Base-by-base conservation (phyloP, 371 early-diverging fungal genomes). In the Mucor circinelloides region DNA sequence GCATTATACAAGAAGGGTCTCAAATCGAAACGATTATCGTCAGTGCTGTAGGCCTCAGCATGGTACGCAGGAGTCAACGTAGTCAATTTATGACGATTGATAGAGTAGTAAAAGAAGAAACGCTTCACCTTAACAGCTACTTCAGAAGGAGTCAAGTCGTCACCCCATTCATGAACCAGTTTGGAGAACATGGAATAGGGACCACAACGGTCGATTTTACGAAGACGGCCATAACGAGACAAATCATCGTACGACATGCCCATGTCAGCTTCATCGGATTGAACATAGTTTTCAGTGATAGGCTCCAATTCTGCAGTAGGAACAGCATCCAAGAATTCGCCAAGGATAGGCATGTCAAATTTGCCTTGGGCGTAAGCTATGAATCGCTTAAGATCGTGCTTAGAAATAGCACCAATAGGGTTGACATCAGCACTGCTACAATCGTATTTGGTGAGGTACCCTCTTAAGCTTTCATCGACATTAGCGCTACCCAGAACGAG, bases 71-170 rank as follows among this genome's bases (percentile, higher is more conserved):
- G 99, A 4, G 99, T 98, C 19, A 99, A 69, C 0, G 96, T 94
- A 7, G 99, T 98, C 85, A 97, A 88, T 81, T 99, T 99, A 87
- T 99, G 99, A 36, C 99, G 89, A 82, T 99, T 99, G 69, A 98
- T 95, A 7, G 97, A 87, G 73, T 98, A 97, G 79, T 88, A 99
- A 68, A 90, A 93, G 81, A 96, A 98, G 81, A 99, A 98, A 6
- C 89, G 86, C 79, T 97, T 97, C 60, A 99, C 98, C 70, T 96
- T 95, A 40, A 77, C 83, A 0, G 94, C 96, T 63, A 97, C 92
- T 82, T 93, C 87, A 0, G 85, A 74, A 6, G 93, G 90, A 5
- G 74, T 70, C 50, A 93, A 67, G 7, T 75, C 66, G 19, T 83
- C 77, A 30, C 89, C 84, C 97, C 97, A 96, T 31, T 87, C 82